phyloP scores from a whole-genome alignment of 1,284 basidiomycete species.

The Malassezia furfur region DNA sequence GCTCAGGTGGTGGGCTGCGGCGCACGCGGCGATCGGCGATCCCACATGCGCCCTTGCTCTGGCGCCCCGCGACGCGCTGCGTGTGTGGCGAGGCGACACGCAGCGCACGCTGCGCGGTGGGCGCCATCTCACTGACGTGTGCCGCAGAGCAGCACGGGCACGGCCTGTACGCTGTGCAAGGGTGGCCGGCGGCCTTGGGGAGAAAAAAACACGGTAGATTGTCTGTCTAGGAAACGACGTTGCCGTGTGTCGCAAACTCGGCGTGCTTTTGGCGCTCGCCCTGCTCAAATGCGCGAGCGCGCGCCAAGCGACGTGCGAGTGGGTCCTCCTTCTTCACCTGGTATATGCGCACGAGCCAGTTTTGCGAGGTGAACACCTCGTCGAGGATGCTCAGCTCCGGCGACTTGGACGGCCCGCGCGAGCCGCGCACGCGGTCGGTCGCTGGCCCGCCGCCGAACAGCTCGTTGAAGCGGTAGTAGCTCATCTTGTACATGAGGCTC shows the following conservation, averaged over 20 bases:
- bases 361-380: constrained; percentile 46
- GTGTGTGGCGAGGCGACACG: background rate
- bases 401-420: constrained; percentile 22
- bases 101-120: too few relatives aligned
- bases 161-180: too few relatives aligned
- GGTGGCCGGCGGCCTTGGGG: too few relatives aligned
- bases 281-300: constrained; percentile 67
- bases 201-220: background rate
- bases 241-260: constrained; percentile 1
- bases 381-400: constrained; percentile 42
- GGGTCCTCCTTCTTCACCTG: constrained; percentile 89
- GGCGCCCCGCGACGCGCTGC: background rate
- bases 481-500: constrained; percentile 64
- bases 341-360: constrained; percentile 64
- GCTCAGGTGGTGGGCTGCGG: constrained; percentile 1
- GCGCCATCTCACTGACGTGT: too few relatives aligned
- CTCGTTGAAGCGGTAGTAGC: constrained; percentile 46
- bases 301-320: constrained; percentile 63
- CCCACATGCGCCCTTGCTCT: constrained; percentile 2
- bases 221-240: constrained; percentile 5
- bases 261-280: constrained; percentile 66
- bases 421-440: constrained; percentile 38
- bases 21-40: background rate
- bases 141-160: too few relatives aligned
- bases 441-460: constrained; percentile 49